These are phyloP conservation scores for Daldinia sp. DNA, from an alignment of 2,329 filamentous ascomycete species.

Conservation along the genomic window DNA sequence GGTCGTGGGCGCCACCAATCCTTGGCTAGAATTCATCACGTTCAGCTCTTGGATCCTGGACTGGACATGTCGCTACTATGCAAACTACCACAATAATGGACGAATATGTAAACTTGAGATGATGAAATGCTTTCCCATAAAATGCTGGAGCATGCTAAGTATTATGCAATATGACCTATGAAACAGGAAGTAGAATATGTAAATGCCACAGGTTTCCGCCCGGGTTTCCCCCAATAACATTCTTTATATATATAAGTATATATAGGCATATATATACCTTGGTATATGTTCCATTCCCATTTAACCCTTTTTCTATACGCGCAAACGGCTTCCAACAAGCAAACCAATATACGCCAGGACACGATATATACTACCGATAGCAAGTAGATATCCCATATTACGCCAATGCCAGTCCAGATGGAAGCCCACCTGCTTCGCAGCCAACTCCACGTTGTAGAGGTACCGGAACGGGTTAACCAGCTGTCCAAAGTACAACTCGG, in stretches of 20 bases:
- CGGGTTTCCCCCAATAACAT: background rate
- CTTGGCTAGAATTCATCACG: slow-evolving; percentile 14
- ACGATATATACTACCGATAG: slow-evolving; percentile 60
- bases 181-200: background rate
- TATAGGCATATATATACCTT: background rate
- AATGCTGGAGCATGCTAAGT: background rate
- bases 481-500: slow-evolving; percentile 67
- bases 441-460: slow-evolving; percentile 64
- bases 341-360: slow-evolving; percentile 59
- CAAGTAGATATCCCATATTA: slow-evolving; percentile 60
- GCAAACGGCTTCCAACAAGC: slow-evolving; percentile 51
- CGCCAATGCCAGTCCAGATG: slow-evolving; percentile 58
- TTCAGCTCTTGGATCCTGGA: slow-evolving; percentile 15
- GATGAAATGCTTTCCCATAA: background rate
- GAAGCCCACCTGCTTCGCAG: slow-evolving; percentile 59
- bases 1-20: slow-evolving; percentile 15
- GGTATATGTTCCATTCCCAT: background rate
- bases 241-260: slow-evolving; percentile 1
- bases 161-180: slow-evolving; percentile 2
- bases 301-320: slow-evolving; percentile 42
- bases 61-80: background rate
- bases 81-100: background rate
- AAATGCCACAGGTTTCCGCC: background rate
- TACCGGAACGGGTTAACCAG: slow-evolving; percentile 62
- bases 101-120: background rate